Evolutionary conservation across 768 basidiomycete genomes (phyloP).

Genomic region (Xerocomellus intermedius): DNA sequence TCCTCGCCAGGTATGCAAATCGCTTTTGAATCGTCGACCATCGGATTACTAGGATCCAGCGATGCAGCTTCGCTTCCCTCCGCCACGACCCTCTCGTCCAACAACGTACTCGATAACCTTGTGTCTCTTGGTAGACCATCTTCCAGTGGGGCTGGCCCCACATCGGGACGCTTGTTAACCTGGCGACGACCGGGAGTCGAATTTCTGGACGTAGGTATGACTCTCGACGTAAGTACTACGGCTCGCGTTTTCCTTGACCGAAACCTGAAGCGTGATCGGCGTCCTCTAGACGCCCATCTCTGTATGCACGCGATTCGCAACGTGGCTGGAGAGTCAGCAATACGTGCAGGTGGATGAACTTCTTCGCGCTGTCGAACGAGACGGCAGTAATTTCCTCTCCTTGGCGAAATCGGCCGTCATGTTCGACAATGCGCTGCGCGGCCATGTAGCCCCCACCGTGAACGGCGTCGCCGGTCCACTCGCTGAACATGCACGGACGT

Average conservation of each 20-base stretch:
- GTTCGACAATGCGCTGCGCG: constrained; percentile 20
- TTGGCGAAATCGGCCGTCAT: constrained; percentile 16
- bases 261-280: neutral
- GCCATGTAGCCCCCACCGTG: neutral
- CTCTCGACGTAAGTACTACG: constrained; percentile 12
- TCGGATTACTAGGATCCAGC: neutral
- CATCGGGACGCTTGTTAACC: neutral
- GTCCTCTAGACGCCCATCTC: constrained; percentile 9
- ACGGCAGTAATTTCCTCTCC: constrained; percentile 15
- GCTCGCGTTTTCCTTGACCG: too few species aligned
- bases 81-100: neutral
- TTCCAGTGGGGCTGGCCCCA: neutral
- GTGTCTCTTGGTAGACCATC: too few species aligned
- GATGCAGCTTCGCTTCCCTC: neutral
- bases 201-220: constrained; percentile 12
- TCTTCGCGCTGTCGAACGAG: constrained; percentile 22
- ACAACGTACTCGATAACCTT: neutral
- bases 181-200: neutral
- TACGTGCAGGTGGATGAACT: constrained; percentile 3
- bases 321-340: constrained; percentile 16
- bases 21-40: neutral
- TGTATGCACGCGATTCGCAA: constrained; percentile 13
- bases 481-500: constrained; percentile 6
- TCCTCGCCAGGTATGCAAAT: constrained; percentile 9
- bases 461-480: neutral